Conservation (phyloP, 1,284 basidiomycete genomes). For the Puccinia brachypodii region DNA sequence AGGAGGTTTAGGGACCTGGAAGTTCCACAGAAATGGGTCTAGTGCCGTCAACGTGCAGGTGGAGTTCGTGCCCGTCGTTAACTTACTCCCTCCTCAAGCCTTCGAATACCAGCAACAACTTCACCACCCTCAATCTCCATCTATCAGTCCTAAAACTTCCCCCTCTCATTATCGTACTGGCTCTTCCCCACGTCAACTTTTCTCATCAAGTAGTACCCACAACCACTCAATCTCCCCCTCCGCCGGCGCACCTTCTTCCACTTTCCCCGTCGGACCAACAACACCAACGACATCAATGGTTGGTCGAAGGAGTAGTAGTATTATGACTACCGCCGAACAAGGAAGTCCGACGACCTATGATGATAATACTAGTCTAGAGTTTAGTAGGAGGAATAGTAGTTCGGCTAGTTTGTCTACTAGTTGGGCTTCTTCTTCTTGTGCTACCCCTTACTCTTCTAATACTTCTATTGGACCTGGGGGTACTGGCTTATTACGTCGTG, state of each 20-base stretch:
- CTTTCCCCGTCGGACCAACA: too few species aligned
- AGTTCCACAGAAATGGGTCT: slow-evolving; percentile 21
- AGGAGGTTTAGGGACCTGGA: slow-evolving; percentile 33
- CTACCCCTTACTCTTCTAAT: neutral
- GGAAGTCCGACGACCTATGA: neutral
- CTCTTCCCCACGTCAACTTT: slow-evolving; percentile 5
- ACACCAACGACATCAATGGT: neutral
- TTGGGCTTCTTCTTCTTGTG: neutral
- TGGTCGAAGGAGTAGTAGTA: neutral
- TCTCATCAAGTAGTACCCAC: too few species aligned
- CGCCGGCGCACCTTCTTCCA: too few species aligned
- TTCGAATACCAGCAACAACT: slow-evolving; percentile 33
- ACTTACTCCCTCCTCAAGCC: slow-evolving; percentile 12
- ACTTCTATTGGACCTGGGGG: neutral
- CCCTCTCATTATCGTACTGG: neutral
- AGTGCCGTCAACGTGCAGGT: slow-evolving; percentile 43
- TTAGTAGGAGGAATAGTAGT: slow-evolving; percentile 15
- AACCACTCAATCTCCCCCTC: too few species aligned
- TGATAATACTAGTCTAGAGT: slow-evolving; percentile 4
- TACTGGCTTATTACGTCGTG: neutral
- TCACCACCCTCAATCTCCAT: neutral
- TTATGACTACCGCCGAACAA: neutral
- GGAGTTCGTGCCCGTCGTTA: slow-evolving; percentile 19
- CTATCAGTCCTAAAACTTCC: neutral
- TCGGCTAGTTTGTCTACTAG: slow-evolving; percentile 18